These are phyloP conservation scores for Gossypioides kirkii DNA, from an alignment of 345 rosid species.

Conservation along the genomic window DNA sequence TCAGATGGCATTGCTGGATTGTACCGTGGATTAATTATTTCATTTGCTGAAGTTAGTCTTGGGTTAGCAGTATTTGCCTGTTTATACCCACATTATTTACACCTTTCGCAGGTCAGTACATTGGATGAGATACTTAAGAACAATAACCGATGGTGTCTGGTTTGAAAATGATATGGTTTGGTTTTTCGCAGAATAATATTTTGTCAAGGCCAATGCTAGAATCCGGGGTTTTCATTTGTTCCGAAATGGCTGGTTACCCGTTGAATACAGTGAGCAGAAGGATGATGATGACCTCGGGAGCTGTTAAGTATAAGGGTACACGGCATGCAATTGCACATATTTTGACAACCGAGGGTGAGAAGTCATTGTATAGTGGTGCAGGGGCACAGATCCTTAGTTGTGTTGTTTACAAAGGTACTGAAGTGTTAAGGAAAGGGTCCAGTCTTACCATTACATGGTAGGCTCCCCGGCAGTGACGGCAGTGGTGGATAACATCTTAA, in stretches of 20 bases:
- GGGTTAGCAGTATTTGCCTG: background rate
- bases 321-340: background rate
- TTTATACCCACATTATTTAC: no score
- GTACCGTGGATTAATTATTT: background rate
- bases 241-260: background rate
- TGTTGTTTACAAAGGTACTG: background rate
- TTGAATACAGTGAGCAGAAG: background rate
- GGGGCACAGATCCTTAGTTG: background rate
- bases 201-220: background rate
- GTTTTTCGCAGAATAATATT: background rate
- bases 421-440: background rate
- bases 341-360: background rate
- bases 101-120: background rate
- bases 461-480: no score
- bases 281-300: background rate
- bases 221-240: background rate
- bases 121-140: no score
- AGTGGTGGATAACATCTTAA: no score
- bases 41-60: background rate
- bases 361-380: background rate
- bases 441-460: no score
- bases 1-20: background rate
- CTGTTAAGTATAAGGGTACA: background rate
- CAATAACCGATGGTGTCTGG: no score
- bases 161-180: background rate